Evolutionary conservation across 2,329 filamentous ascomycete genomes (phyloP), one percentile per base, ranked within the genome.

Genomic region (Calonectria fujianensis): DNA sequence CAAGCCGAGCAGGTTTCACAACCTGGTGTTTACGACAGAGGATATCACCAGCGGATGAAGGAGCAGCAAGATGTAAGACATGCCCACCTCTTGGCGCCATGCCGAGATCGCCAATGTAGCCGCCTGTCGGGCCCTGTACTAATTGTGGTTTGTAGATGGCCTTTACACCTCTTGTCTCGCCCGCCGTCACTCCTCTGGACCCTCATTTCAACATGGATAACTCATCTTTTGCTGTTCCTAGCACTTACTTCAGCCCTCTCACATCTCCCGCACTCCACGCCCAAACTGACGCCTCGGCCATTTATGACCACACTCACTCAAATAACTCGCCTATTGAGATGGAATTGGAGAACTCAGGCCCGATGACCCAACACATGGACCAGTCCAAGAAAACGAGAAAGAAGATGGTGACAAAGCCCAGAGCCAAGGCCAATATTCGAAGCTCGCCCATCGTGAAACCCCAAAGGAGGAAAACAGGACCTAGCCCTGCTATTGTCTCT

Each of bases 161-260:
- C 13, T 96, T 96, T 82, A 96, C 94, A 3, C 95, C 95, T 0
- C 89, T 96, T 37, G 94, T 95, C 14, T 96, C 95, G 24, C 95
- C 95, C n/a, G 95, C 94, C 6, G 94, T 96, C 54, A 96, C 94
- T 2, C 94, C 95, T 29, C 88, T 96, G 66, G 95, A 96, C 81
- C 88, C 91, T 52, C 92, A 93, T 77, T 95, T 95, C 82, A 88
- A 90, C 59, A 86, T 91, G 74, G 90, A 92, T 31, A 85, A 85
- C 39, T 86, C 72, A 20, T 66, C 87, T 63, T 95, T 92, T 79
- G 89, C 90, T 8, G 89, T 94, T 4, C 92, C 93, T 0, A 91
- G 91, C 45, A 91, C 94, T 41, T 96, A 96, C 85, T 96, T 97
- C 83, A 97, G 94, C 82, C 95, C 95, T 13, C 88, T 97, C 64